Base-by-base conservation (phyloP, 2,329 filamentous ascomycete genomes). In the Diaporthe vaccinii region DNA sequence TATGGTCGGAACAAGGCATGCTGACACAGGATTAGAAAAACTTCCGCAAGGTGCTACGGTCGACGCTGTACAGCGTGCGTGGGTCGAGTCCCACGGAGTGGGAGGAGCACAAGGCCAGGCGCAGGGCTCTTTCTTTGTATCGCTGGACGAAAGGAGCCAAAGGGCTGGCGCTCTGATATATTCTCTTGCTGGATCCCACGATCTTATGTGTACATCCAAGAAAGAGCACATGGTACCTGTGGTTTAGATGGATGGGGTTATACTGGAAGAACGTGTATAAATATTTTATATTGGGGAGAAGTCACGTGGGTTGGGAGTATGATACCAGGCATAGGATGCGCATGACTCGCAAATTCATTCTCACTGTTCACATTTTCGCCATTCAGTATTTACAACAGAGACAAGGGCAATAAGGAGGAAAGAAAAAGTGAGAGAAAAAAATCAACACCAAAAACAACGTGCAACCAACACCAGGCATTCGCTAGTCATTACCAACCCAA, bases 31-130 rank as follows among this genome's bases (percentile, higher is more conserved):
- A 39, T 34, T 74, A 89, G 87, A 86, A 87, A 81, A 89, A 89
- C 77, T 90, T 90, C 78, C 85, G 88, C 41, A 89, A 88, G 77
- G 88, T 90, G 0, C 84, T 90, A 76, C 81, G 87, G 14, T 86
- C 85, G 2, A 87, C 86, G 17, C 79, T 88, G n/a, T 86, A 87
- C 67, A 85, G 85, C 75, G 86, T 86, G 2, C 84, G 84, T n/a
- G 84, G 85, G 17, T 80, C 82, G 14, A 83, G 84, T 20, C 82
- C 82, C 57, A 82, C 83, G 20, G 83, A 85, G 31, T 83, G 83
- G 79, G 85, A 86, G 65, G 86, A 87, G 78, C 84, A 85, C 62
- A 82, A 83, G 82, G 87, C 83, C 75, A 83, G 84, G 78, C 83
- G 88, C 17, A 83, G 87, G 73, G 87, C 88, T 74, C 82, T 90